These are phyloP conservation scores for Boletus sp. DNA, from an alignment of 768 basidiomycete genomes.

Conservation along the genomic window DNA sequence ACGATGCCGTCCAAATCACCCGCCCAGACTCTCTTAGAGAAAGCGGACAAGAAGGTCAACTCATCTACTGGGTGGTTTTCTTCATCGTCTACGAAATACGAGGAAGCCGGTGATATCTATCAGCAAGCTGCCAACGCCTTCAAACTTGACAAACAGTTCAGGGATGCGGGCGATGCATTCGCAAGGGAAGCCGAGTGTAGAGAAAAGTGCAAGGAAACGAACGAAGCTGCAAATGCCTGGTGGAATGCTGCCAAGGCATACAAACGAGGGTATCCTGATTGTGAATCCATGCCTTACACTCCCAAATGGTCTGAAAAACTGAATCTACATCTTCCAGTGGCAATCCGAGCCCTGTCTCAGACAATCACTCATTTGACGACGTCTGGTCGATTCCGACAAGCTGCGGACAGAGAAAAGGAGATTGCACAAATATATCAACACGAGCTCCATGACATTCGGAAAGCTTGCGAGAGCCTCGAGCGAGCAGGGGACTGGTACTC, in stretches of 20 bases:
- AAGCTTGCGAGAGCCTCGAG: conserved; percentile 88
- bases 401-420: conserved; percentile 97
- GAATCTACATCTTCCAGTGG: conserved; percentile 52
- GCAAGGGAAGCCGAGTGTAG: conserved; percentile 93
- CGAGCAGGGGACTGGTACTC: conserved; percentile 95
- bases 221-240: conserved; percentile 97
- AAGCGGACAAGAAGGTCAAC: conserved; percentile 89
- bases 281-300: conserved; percentile 47
- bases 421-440: conserved; percentile 93
- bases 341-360: conserved; percentile 80
- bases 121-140: conserved; percentile 92
- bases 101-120: conserved; percentile 95
- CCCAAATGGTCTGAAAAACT: not conserved
- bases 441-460: conserved; percentile 71
- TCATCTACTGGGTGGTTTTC: conserved; percentile 88
- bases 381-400: conserved; percentile 90
- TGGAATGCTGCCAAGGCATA: conserved; percentile 98
- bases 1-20: conserved; percentile 74
- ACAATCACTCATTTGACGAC: conserved; percentile 82
- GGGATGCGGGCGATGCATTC: conserved; percentile 89
- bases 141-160: conserved; percentile 89
- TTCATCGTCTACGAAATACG: conserved; percentile 77
- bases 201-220: conserved; percentile 79
- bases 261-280: conserved; percentile 81
- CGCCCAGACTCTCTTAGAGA: conserved; percentile 72